phyloP scores from a whole-genome alignment of 2,329 filamentous ascomycete species.

The Curvularia spicifera region DNA sequence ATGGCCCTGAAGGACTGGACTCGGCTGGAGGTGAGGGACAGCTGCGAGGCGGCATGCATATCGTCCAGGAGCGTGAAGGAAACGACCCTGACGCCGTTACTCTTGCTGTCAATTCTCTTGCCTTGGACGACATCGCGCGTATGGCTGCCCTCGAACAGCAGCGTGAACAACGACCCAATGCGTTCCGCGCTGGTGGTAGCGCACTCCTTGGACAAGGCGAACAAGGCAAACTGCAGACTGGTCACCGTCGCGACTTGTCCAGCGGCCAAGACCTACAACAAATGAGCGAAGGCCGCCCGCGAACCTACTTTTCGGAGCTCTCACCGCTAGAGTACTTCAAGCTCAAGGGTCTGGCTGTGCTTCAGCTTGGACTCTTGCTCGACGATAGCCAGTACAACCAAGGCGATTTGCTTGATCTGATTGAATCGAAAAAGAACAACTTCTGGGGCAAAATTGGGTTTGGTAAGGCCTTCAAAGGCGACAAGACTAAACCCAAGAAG shows the following conservation, averaged over 20 bases:
- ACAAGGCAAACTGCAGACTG: slow-evolving; percentile 70
- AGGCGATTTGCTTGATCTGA: slow-evolving; percentile 88
- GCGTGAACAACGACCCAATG: slow-evolving; percentile 83
- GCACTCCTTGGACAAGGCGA: slow-evolving; percentile 68
- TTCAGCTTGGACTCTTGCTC: slow-evolving; percentile 92
- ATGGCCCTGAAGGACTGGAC: slow-evolving; percentile 77
- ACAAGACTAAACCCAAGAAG: slow-evolving; percentile 73
- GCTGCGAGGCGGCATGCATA: slow-evolving; percentile 68
- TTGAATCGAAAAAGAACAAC: slow-evolving; percentile 89
- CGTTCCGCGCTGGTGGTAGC: slow-evolving; percentile 75
- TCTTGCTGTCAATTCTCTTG: slow-evolving; percentile 89
- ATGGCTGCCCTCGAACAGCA: slow-evolving; percentile 96
- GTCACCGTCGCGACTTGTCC: slow-evolving; percentile 72
- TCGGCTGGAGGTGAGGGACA: slow-evolving; percentile 70
- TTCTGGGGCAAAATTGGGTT: slow-evolving; percentile 99
- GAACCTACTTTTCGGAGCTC: slow-evolving; percentile 94
- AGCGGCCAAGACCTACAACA: slow-evolving; percentile 59
- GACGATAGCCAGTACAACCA: slow-evolving; percentile 91
- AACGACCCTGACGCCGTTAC: slow-evolving; percentile 79
- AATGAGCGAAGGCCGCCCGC: slow-evolving; percentile 62
- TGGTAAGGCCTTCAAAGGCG: slow-evolving; percentile 70
- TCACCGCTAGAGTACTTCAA: slow-evolving; percentile 97
- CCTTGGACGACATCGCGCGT: slow-evolving; percentile 92
- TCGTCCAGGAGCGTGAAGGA: slow-evolving; percentile 77
- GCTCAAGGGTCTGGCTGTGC: slow-evolving; percentile 89